Percentiles rank a stretch among this genome's conserved stretches.
Evolutionary conservation across 2,329 filamentous ascomycete species (phyloP).

Genomic region (Pseudopyricularia cyperi): DNA sequence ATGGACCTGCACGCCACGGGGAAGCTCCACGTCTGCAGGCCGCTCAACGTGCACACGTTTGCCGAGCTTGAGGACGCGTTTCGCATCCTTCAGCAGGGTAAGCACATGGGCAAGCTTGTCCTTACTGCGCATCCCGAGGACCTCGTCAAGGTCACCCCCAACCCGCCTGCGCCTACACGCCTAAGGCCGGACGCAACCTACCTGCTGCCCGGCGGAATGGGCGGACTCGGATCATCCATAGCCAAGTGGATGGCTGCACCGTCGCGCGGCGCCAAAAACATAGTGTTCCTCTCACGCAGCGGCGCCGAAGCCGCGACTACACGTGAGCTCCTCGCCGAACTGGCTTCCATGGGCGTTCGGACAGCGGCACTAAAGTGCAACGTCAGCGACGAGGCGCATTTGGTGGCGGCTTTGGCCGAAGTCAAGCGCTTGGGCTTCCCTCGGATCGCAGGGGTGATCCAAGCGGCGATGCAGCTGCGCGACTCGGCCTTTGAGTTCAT

Average conservation of each 20-base stretch:
- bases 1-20: background rate
- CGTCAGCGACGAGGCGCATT: constrained; percentile 6
- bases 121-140: background rate
- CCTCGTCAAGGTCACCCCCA: background rate
- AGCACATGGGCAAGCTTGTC: constrained; percentile 2
- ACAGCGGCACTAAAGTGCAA: constrained; percentile 7
- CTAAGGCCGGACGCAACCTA: constrained; percentile 8
- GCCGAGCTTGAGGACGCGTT: background rate
- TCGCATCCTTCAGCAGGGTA: background rate
- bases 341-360: constrained; percentile 3
- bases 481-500: constrained; percentile 37
- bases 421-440: constrained; percentile 4
- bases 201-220: constrained; percentile 15
- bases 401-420: constrained; percentile 3
- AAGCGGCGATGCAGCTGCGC: constrained; percentile 3
- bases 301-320: constrained; percentile 4
- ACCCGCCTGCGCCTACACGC: background rate
- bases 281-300: constrained; percentile 8
- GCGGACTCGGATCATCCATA: constrained; percentile 13
- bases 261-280: constrained; percentile 6
- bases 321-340: constrained; percentile 3
- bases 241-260: constrained; percentile 11
- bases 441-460: constrained; percentile 7
- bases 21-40: background rate
- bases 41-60: background rate